Evolutionary conservation across 2,329 filamentous ascomycete genomes (phyloP).

Genomic region (Fusarium begoniae): DNA sequence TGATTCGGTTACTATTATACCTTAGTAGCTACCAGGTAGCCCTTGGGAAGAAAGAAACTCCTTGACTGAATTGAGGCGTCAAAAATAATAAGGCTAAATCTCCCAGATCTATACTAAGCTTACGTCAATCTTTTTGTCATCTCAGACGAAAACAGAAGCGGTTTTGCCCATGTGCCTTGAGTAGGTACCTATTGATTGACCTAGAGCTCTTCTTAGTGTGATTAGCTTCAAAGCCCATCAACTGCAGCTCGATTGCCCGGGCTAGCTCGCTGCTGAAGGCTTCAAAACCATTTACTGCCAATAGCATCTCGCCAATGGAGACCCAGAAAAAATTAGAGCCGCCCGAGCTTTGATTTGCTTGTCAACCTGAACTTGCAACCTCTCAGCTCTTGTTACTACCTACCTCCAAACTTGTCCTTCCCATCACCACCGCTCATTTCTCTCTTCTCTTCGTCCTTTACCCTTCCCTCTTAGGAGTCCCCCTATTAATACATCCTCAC

Average conservation of each 20-base stretch:
- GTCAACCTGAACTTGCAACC: conserved; percentile 14
- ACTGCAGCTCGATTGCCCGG: neutral
- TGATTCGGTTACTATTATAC: neutral
- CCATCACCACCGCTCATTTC: conserved; percentile 36
- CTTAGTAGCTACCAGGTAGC: neutral
- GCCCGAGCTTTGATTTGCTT: conserved; percentile 23
- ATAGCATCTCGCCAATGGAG: conserved; percentile 16
- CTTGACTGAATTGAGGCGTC: neutral
- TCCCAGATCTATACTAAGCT: neutral
- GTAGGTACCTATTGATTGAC: neutral
- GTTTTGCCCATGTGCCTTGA: neutral
- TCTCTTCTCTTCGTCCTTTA: conserved; percentile 28
- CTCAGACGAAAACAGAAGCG: neutral
- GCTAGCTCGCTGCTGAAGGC: neutral
- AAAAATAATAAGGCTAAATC: neutral
- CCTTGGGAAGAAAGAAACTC: neutral
- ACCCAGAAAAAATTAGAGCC: conserved; percentile 23
- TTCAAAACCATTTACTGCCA: neutral
- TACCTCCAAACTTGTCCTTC: conserved; percentile 24
- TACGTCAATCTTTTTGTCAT: neutral
- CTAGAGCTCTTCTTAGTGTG: conserved; percentile 6
- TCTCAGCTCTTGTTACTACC: conserved; percentile 28
- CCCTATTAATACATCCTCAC: conserved; percentile 41
- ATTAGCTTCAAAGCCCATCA: conserved; percentile 18
- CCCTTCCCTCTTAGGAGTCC: conserved; percentile 11